Conservation (phyloP, 2,329 filamentous ascomycete species). For the Xylariaceae sp. region DNA sequence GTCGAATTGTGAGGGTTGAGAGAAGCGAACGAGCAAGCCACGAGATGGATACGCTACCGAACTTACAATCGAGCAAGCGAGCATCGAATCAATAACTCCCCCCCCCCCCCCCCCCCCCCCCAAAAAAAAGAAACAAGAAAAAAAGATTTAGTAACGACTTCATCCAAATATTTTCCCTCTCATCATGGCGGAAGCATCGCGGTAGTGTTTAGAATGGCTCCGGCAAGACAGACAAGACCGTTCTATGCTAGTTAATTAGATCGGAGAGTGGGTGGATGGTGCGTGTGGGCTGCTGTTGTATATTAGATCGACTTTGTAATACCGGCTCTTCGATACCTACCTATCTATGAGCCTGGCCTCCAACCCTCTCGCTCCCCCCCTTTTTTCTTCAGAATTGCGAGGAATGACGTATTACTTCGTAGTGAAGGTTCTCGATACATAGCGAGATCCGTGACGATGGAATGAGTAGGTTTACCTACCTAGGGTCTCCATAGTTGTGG, state of each 20-base stretch:
- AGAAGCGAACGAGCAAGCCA: not conserved
- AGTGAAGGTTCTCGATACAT: no score
- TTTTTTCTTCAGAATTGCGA: no score
- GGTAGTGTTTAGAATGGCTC: not conserved
- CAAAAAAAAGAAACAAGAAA: no score
- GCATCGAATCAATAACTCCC: not conserved
- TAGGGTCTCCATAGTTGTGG: no score
- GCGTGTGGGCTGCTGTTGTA: not conserved
- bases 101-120: no score
- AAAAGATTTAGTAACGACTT: not conserved
- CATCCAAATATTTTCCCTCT: not conserved
- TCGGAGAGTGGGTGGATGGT: not conserved
- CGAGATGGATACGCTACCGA: not conserved
- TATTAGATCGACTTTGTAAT: not conserved
- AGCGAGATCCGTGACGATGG: no score
- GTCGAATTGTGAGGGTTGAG: not conserved
- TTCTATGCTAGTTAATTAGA: not conserved
- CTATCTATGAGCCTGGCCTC: not conserved
- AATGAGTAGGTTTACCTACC: no score
- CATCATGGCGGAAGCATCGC: not conserved
- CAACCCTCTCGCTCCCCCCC: no score
- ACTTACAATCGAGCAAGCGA: not conserved
- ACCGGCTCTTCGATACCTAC: not conserved
- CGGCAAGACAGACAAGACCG: not conserved
- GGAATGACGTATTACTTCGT: no score